These are phyloP conservation scores for Xerocomus potaroensis DNA, from an alignment of 768 basidiomycete genomes.

Conservation along the genomic window DNA sequence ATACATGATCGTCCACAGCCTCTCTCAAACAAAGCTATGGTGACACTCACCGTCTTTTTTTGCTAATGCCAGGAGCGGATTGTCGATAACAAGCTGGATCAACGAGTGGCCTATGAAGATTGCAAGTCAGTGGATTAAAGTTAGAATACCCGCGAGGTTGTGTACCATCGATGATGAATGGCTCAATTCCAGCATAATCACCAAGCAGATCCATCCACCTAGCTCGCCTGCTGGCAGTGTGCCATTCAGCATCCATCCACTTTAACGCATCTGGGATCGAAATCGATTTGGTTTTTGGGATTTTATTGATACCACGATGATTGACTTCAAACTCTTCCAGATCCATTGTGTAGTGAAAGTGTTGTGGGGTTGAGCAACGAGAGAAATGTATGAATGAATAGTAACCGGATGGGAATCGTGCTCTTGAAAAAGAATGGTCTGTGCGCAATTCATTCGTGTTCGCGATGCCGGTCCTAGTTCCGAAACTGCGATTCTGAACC, in stretches of 20 bases:
- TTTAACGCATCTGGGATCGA: constrained; percentile 24
- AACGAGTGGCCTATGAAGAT: constrained; percentile 55
- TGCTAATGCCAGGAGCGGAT: constrained; percentile 57
- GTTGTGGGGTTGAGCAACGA: background rate
- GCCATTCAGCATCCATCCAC: constrained; percentile 39
- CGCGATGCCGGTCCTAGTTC: too few species aligned
- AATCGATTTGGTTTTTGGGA: background rate
- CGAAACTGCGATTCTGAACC: too few species aligned
- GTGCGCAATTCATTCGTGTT: constrained; percentile 5
- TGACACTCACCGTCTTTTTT: constrained; percentile 36
- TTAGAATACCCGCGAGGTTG: background rate
- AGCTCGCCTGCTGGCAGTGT: constrained; percentile 33
- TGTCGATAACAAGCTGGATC: constrained; percentile 53
- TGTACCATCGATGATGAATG: constrained; percentile 61
- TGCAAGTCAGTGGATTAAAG: constrained; percentile 1
- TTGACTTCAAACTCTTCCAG: constrained; percentile 35
- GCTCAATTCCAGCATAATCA: constrained; percentile 65
- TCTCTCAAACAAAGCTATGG: background rate
- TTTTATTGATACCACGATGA: background rate
- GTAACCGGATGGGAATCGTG: too few species aligned
- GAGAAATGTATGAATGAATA: too few species aligned
- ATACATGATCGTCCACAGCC: background rate
- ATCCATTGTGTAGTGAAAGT: constrained; percentile 30
- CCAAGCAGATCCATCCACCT: constrained; percentile 70
- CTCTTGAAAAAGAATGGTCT: constrained; percentile 9